Evolutionary conservation across 106 monocot species (phyloP).

Genomic region (Allium sativum): DNA sequence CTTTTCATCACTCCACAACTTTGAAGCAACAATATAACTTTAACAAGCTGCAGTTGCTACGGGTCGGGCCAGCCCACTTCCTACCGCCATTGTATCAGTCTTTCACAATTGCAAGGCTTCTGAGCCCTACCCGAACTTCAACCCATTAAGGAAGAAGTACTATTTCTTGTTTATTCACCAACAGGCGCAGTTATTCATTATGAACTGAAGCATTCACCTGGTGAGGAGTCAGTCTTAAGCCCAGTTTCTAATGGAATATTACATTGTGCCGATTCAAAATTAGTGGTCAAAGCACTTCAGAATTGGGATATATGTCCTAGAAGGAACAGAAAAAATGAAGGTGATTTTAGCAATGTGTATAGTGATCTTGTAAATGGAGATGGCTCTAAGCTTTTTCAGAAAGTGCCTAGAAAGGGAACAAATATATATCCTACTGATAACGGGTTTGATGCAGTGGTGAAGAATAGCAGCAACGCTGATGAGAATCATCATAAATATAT

Average conservation of each 20-base stretch:
- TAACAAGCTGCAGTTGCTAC: slow-evolving; percentile 81
- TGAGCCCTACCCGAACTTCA: slow-evolving; percentile 20
- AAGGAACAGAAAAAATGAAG: slow-evolving; percentile 57
- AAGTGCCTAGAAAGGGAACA: slow-evolving; percentile 35
- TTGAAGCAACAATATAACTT: slow-evolving; percentile 69
- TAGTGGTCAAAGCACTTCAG: slow-evolving; percentile 74
- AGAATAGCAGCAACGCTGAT: slow-evolving; percentile 19
- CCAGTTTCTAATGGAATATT: slow-evolving; percentile 18
- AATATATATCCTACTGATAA: slow-evolving; percentile 30
- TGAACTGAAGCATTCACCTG: slow-evolving; percentile 36
- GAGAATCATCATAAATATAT: slow-evolving; percentile 54
- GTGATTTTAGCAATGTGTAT: slow-evolving; percentile 61
- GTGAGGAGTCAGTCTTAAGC: slow-evolving; percentile 26
- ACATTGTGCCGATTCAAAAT: slow-evolving; percentile 32
- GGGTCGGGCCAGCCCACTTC: slow-evolving; percentile 50
- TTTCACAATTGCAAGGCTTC: slow-evolving; percentile 57
- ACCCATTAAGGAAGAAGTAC: slow-evolving; percentile 29
- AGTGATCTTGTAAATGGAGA: slow-evolving; percentile 65
- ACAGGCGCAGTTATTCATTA: slow-evolving; percentile 80
- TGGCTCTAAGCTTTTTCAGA: slow-evolving; percentile 32
- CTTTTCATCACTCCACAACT: no score
- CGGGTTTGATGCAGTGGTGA: slow-evolving; percentile 15
- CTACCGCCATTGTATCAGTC: slow-evolving; percentile 76
- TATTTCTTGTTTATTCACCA: slow-evolving; percentile 76
- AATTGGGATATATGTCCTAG: slow-evolving; percentile 95